Evolutionary conservation across 2,329 filamentous ascomycete species (phyloP), one percentile per base, ranked within the genome.

Genomic region (Cryphonectria japonica): DNA sequence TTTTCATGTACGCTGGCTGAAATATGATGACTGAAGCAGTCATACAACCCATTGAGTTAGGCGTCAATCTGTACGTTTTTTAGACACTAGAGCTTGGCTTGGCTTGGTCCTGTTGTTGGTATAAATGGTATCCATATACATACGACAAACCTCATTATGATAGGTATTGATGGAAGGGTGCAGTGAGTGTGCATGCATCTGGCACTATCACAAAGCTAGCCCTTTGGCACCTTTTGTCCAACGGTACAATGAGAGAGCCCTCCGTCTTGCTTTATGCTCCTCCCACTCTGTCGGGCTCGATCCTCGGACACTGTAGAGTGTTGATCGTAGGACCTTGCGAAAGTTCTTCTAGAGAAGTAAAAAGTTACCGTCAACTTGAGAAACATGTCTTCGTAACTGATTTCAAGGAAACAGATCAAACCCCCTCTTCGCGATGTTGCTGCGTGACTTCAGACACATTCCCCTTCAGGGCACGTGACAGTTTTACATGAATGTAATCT

Each of bases 201-300:
- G 22, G 5, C 0, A 59, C 26, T 14, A 39, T 76, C 67, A 81
- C 62, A 81, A 68, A 1, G 76, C 80, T 52, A 82, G 61, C 0
- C 80, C 80, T 41, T 77, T 80, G 6, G 79, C 79, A 0, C 80
- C 80, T 66, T 76, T 79, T 2, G 80, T 87, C 85, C 85, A 87
- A 61, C 85, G 81, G 74, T 88, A 88, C 61, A 87, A 76, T 7
- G 85, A 85, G n/a, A 88, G 78, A 70, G 86, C 85, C 69, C 84
- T 79, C 16, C 85, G 79, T 75, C 81, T 80, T 71, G 79, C 85
- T 78, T 80, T 79, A 63, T 82, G 81, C 75, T 85, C 83, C 64
- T 83, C 82, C 75, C 79, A 80, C 32, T 82, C 79, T 19, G 79
- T 79, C 59, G 79, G 78, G 19, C 80, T 80, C 13, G 78, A 77